Evolutionary conservation across 1,284 basidiomycete species (phyloP).

Genomic region (Ganoderma lucidum): DNA sequence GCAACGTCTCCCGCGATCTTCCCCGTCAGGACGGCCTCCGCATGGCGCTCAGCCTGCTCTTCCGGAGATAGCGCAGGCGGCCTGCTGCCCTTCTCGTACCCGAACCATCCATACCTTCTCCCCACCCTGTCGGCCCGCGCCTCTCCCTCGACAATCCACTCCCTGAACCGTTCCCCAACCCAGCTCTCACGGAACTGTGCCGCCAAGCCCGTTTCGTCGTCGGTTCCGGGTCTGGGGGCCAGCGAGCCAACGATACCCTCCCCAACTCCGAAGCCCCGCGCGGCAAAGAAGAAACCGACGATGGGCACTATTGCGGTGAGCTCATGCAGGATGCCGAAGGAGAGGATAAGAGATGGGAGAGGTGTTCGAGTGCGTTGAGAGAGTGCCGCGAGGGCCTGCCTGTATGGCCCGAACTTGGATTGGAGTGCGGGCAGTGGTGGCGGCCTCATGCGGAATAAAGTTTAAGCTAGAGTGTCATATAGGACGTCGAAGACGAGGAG

Average conservation of each 20-base stretch:
- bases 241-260: slow-evolving; percentile 63
- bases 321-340: slow-evolving; percentile 90
- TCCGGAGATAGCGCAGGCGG: slow-evolving; percentile 15
- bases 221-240: slow-evolving; percentile 16
- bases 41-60: slow-evolving; percentile 17
- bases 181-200: slow-evolving; percentile 40
- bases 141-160: slow-evolving; percentile 82
- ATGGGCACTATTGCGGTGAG: slow-evolving; percentile 86
- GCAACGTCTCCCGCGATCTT: slow-evolving; percentile 74
- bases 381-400: slow-evolving; percentile 59
- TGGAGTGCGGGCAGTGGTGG: slow-evolving; percentile 7
- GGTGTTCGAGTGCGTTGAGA: slow-evolving; percentile 75
- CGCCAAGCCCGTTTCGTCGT: not conserved
- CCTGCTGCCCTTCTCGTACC: slow-evolving; percentile 67
- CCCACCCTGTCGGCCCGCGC: slow-evolving; percentile 77
- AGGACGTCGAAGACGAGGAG: not conserved
- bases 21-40: slow-evolving; percentile 27
- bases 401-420: slow-evolving; percentile 52
- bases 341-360: slow-evolving; percentile 78
- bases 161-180: slow-evolving; percentile 51
- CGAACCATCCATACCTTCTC: slow-evolving; percentile 82
- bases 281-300: slow-evolving; percentile 77
- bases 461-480: not conserved
- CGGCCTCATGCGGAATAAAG: slow-evolving; percentile 12
- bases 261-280: slow-evolving; percentile 77